Evolutionary conservation across 2,329 filamentous ascomycete genomes (phyloP), one percentile per base, ranked within the genome.

Genomic region (Volutella citrinella): DNA sequence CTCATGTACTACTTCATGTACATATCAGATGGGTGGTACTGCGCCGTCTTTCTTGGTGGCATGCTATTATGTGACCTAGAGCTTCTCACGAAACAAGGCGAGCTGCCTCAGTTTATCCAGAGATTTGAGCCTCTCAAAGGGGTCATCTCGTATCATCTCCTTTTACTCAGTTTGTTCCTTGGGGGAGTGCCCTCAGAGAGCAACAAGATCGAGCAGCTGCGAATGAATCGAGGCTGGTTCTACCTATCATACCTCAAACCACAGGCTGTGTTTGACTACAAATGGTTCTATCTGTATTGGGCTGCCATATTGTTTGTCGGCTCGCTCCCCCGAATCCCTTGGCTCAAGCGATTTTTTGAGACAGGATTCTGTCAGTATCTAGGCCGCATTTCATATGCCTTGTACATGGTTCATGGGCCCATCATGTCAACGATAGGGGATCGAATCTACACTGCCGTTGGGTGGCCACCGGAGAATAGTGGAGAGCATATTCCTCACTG

Each of bases 281-380:
- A 83, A 56, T 84, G 78, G 78, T 83, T 83, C 58, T 84, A 71
- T 52, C 67, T 84, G 4, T 80, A 80, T 52, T 76, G 70, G 63
- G 79, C 78, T 1, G 69, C 80, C 2, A 62, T 66, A 16, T 66
- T 80, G 32, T 53, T 81, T 1, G 70, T 86, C 1, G 63, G 72
- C 2, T 66, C 71, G 1, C 61, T 77, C 4, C 73, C 75, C 7
- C 74, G 73, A n/a, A 68, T 84, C n/a, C 48, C 59, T 5, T 74
- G 69, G 69, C 63, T 82, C 12, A 74, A 71, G 55, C 42, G 57
- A 4, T 76, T 81, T 50, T 82, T 83, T 47, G 78, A 80, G 54
- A 64, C 62, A 1, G 61, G 63, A 6, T 71, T 79, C 48, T 76
- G 71, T 48, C 79, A 80, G 49, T 80, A 80, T 41, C 65, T 84